phyloP scores from a whole-genome alignment of 805 yeast species.

The Candida alai region DNA sequence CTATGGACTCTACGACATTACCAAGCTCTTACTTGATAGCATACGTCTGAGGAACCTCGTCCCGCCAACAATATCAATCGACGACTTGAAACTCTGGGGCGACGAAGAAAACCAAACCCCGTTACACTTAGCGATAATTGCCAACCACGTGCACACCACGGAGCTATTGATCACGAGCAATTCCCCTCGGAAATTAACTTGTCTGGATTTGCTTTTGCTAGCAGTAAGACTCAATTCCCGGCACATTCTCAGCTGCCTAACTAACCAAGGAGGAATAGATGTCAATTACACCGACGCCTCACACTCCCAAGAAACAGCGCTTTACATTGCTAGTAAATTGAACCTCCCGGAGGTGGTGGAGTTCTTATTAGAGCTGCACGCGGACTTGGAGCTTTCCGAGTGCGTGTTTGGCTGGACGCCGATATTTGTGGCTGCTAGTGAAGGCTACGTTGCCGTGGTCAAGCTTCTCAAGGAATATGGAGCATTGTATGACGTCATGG shows the following conservation, averaged over 20 bases:
- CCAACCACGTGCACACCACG: conserved; percentile 77
- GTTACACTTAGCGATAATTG: conserved; percentile 75
- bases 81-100: conserved; percentile 59
- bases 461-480: conserved; percentile 48
- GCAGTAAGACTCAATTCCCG: conserved; percentile 67
- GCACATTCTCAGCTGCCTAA: conserved; percentile 49
- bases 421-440: conserved; percentile 82
- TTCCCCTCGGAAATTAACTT: conserved; percentile 36
- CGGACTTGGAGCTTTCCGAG: conserved; percentile 75
- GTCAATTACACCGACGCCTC: conserved; percentile 59
- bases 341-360: conserved; percentile 52
- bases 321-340: conserved; percentile 75
- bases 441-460: conserved; percentile 64
- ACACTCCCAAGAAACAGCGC: conserved; percentile 66
- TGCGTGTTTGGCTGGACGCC: conserved; percentile 91
- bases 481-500: conserved; percentile 55
- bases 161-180: conserved; percentile 51
- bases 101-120: conserved; percentile 81
- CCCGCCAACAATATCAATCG: conserved; percentile 47
- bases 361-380: conserved; percentile 53
- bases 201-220: conserved; percentile 57
- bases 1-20: conserved; percentile 64
- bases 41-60: conserved; percentile 59
- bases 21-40: conserved; percentile 53
- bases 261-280: conserved; percentile 56